Base-by-base conservation (phyloP, 352 stramenopile species). In the Pythium aquatile region DNA sequence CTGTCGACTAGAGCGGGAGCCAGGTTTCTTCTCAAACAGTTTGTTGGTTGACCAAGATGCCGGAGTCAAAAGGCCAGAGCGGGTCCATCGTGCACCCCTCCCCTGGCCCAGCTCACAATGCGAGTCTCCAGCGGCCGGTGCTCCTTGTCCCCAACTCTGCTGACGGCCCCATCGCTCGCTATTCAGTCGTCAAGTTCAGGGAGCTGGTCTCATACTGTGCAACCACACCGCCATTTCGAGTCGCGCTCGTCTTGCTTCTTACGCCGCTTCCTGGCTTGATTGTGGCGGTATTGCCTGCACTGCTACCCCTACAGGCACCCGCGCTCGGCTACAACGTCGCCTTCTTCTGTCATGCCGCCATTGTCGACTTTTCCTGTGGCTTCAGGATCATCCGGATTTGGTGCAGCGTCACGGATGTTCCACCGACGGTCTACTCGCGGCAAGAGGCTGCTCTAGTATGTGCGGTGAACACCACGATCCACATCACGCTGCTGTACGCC, bases 161-260 rank as follows among this genome's bases (percentile, higher is more conserved):
- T 13, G 14, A 17, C 37, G 37, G 10, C 11, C 5, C 4, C 10
- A 42, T 16, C 10, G 5, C 37, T 81, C 46, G 60, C 11, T 66
- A 60, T 35, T 66, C 60, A 9, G 51, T 66, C 37, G 10, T 3
- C 14, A 66, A 60, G 51, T 66, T 59, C 51, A 29, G 46, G 5
- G 63, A 29, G 1, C 51, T 61, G 8, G 30, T 61, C 28, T 16
- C 20, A 0, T 69, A 69, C 51, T 44, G 29, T 14, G 35, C 10
- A 13, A 11, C 30, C 11, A 33, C 49, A 3, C 24, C 32, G 9
- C 30, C 11, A 1, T 17, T 28, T 24, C 55, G 63, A 13, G 37
- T 69, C 37, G 26, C 26, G 13, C n/a, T 59, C n/a, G 63, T 65
- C 16, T 24, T 69, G 35, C 16, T 65, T 28, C 5, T 44, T 32